phyloP scores from a whole-genome alignment of 805 yeast genomes.

The Saturnispora kantuleensis region DNA sequence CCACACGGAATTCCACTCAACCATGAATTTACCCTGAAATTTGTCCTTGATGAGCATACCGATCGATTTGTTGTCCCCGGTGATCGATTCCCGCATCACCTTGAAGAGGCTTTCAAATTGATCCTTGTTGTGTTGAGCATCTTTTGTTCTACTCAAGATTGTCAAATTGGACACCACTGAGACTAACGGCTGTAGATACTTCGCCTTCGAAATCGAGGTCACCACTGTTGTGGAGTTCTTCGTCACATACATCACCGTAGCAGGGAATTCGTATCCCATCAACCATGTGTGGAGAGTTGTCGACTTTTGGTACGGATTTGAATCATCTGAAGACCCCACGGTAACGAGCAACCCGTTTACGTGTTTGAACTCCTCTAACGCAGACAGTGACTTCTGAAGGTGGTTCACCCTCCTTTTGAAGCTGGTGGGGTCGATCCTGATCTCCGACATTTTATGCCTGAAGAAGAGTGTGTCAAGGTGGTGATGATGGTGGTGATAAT shows the following conservation, averaged over 20 bases:
- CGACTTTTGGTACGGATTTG: conserved; percentile 82
- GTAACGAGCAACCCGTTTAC: conserved; percentile 51
- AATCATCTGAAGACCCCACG: conserved; percentile 80
- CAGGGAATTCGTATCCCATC: conserved; percentile 92
- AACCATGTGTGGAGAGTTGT: conserved; percentile 86
- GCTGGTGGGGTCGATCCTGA: conserved; percentile 40
- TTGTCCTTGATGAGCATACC: conserved; percentile 71
- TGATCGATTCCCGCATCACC: conserved; percentile 34
- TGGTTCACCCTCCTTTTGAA: conserved; percentile 46
- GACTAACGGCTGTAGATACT: conserved; percentile 54
- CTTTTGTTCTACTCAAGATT: conserved; percentile 74
- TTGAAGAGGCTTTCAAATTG: conserved; percentile 50
- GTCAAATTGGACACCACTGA: conserved; percentile 30
- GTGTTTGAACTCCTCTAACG: conserved; percentile 29
- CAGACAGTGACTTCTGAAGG: conserved; percentile 28
- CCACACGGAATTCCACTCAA: conserved; percentile 57
- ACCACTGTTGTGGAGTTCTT: conserved; percentile 51
- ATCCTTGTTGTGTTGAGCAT: conserved; percentile 60
- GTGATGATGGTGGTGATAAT: background rate
- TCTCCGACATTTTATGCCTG: conserved; percentile 40
- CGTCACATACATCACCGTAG: conserved; percentile 64
- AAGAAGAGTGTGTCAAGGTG: background rate
- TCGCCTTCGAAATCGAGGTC: conserved; percentile 80
- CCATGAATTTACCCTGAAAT: conserved; percentile 74
- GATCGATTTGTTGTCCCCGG: conserved; percentile 30